These are phyloP conservation scores for Entomortierella beljakovae DNA, from an alignment of 192 early-diverging fungal genomes.

Conservation along the genomic window DNA sequence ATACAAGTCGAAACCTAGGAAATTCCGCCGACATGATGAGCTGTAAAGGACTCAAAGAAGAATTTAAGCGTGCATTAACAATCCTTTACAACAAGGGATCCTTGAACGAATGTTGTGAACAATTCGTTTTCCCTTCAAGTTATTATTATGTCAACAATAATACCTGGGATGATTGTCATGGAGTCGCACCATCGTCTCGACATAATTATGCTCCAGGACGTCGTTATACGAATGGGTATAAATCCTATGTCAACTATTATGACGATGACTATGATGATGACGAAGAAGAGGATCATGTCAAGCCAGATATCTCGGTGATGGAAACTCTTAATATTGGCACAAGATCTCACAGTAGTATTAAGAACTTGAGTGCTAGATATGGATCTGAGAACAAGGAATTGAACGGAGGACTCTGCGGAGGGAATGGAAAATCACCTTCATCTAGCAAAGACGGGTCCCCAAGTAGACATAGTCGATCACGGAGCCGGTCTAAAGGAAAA, in stretches of 20 bases:
- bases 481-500: conserved; percentile 16
- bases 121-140: conserved; percentile 56
- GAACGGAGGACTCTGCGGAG: neutral
- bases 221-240: conserved; percentile 36
- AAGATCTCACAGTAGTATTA: conserved; percentile 23
- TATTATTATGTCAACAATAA: conserved; percentile 40
- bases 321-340: conserved; percentile 53
- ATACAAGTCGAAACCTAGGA: conserved; percentile 87
- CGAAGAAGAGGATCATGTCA: conserved; percentile 14
- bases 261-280: conserved; percentile 50
- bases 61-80: conserved; percentile 80
- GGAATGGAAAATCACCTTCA: conserved; percentile 5
- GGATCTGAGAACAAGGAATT: neutral
- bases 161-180: conserved; percentile 19
- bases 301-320: conserved; percentile 34
- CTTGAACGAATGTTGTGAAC: conserved; percentile 65
- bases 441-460: neutral
- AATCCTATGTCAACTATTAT: conserved; percentile 25
- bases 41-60: conserved; percentile 82
- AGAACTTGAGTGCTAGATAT: conserved; percentile 14
- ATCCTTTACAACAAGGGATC: conserved; percentile 62
- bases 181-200: neutral
- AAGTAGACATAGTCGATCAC: conserved; percentile 17
- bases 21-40: conserved; percentile 87
- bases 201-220: conserved; percentile 38